These are phyloP conservation scores for Aspergillus neoniger DNA, from an alignment of 2,329 filamentous ascomycete species.

Conservation along the genomic window DNA sequence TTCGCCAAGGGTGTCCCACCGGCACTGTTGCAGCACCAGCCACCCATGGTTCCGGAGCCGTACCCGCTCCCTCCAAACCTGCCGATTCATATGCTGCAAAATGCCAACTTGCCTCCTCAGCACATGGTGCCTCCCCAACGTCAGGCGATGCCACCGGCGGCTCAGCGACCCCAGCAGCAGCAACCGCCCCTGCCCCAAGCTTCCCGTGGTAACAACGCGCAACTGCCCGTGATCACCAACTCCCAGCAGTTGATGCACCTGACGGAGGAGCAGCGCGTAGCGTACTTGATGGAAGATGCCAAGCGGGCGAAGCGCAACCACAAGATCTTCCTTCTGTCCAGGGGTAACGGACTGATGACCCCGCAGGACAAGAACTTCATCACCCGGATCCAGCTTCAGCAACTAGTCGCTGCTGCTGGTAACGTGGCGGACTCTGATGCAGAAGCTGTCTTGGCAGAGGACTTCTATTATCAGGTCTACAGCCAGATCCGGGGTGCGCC, in stretches of 20 bases:
- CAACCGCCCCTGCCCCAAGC: slow-evolving; percentile 37
- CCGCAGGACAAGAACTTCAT: slow-evolving; percentile 99
- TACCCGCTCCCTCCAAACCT: slow-evolving; percentile 47
- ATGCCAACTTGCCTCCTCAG: slow-evolving; percentile 66
- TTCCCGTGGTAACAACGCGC: slow-evolving; percentile 37
- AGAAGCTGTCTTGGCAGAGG: slow-evolving; percentile 81
- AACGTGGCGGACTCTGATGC: slow-evolving; percentile 77
- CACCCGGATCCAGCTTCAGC: slow-evolving; percentile 94
- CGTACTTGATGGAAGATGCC: slow-evolving; percentile 85
- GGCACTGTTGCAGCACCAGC: slow-evolving; percentile 40
- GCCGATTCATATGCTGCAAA: slow-evolving; percentile 77
- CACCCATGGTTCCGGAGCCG: slow-evolving; percentile 46
- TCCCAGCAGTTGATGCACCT: slow-evolving; percentile 74
- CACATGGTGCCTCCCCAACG: slow-evolving; percentile 40
- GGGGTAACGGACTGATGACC: slow-evolving; percentile 97
- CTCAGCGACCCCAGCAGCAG: slow-evolving; percentile 38
- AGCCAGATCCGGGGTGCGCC: slow-evolving; percentile 89
- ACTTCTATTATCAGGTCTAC: slow-evolving; percentile 99
- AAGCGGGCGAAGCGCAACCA: slow-evolving; percentile 96
- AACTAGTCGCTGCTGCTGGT: slow-evolving; percentile 88
- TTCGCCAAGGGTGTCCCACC: slow-evolving; percentile 37
- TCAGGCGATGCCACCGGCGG: slow-evolving; percentile 40
- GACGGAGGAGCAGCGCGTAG: slow-evolving; percentile 79
- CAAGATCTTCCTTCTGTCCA: slow-evolving; percentile 91
- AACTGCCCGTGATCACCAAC: slow-evolving; percentile 61